Base-by-base conservation (phyloP, 2,329 filamentous ascomycete genomes). In the Colletotrichum plurivorum region DNA sequence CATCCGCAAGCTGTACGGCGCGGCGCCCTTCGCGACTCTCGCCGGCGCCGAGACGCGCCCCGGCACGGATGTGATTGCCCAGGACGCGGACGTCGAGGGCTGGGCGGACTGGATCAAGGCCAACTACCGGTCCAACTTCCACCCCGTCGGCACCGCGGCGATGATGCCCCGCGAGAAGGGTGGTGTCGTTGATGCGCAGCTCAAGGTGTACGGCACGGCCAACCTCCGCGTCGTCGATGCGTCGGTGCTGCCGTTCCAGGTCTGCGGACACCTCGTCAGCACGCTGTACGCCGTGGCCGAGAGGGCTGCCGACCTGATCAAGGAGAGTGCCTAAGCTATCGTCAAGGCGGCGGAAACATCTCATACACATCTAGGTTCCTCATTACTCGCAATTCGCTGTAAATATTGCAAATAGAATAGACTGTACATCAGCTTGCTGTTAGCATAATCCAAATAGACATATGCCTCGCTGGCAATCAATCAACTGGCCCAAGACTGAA, bases 231-330 rank as follows among this genome's bases (percentile, higher is more conserved):
- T 88, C 0, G 81, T 84, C 3, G 86, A 88, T 73, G 85, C 83
- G 0, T 84, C 82, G 2, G 74, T 86, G 15, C 75, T 88, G 41
- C 85, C 85, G 3, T 77, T 85, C 80, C 85, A 79, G 79, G 82
- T 71, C 76, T 86, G 77, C 81, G 84, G 74, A 1, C 81, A 86
- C 18, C 83, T 86, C 41, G 85, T 86, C 56, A 84, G 85, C 58
- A 83, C 83, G 1, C 80, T 88, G 7, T 89, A 88, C 70, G 86
- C 85, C 73, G 75, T 87, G 59, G 86, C 80, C 9, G 87, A 89
- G 75, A 86, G 84, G 73, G 76, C 75, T 4, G 73, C 80, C 36
- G 73, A 76, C 2, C 73, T 79, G 8, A 78, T 79, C 52, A 74
- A 74, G 39, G 48, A 43, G 13, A 43, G 41, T 7, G 41, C 41